Evolutionary conservation across 2,329 filamentous ascomycete species (phyloP).

Genomic region (Didymella arachidicola): DNA sequence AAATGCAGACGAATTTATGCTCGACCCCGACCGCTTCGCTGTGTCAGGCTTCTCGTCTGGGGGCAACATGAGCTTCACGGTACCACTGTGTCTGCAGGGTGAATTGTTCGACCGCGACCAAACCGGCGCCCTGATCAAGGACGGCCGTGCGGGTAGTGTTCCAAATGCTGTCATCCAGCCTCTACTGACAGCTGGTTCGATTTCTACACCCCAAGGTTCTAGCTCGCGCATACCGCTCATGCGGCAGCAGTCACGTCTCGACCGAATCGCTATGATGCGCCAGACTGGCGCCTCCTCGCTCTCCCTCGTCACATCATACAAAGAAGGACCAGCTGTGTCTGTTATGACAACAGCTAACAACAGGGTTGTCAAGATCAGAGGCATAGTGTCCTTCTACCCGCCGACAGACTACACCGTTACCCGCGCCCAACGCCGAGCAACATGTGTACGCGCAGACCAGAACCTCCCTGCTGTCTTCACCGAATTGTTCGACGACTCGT

Average conservation of each 20-base stretch:
- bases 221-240: slow-evolving; percentile 46
- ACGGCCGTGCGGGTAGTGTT: slow-evolving; percentile 38
- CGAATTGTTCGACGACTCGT: slow-evolving; percentile 61
- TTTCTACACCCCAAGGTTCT: slow-evolving; percentile 43
- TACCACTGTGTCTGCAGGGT: slow-evolving; percentile 65
- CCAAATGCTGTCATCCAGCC: slow-evolving; percentile 35
- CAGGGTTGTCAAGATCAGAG: slow-evolving; percentile 58
- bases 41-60: slow-evolving; percentile 70
- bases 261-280: slow-evolving; percentile 46
- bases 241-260: slow-evolving; percentile 43
- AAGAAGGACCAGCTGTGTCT: slow-evolving; percentile 44
- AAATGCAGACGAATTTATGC: slow-evolving; percentile 63
- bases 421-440: slow-evolving; percentile 65
- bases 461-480: slow-evolving; percentile 61
- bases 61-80: slow-evolving; percentile 68
- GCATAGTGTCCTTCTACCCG: slow-evolving; percentile 69
- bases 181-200: slow-evolving; percentile 21
- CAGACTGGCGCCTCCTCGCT: slow-evolving; percentile 46
- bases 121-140: slow-evolving; percentile 39
- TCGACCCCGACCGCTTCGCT: slow-evolving; percentile 65
- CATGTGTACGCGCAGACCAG: slow-evolving; percentile 61
- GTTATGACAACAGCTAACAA: slow-evolving; percentile 47
- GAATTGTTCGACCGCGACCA: slow-evolving; percentile 49
- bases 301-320: slow-evolving; percentile 49
- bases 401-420: slow-evolving; percentile 68